A percentile compares a stretch with the other conserved stretches of the same genome.
Conservation (phyloP, 2,329 filamentous ascomycete species). For the Metarhizium humberi region DNA sequence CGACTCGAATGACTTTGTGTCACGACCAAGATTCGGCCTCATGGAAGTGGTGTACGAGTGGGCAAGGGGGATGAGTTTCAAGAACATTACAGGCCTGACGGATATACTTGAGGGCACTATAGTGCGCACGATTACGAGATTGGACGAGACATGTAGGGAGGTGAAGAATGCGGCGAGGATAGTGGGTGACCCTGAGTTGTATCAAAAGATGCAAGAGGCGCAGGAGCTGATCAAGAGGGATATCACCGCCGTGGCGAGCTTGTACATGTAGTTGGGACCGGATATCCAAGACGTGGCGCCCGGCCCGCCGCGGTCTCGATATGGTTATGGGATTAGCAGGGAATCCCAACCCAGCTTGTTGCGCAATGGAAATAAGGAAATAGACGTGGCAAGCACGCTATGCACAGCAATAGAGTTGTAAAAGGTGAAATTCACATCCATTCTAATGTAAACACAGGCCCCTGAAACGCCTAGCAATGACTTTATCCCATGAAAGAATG, state of each 20-base stretch:
- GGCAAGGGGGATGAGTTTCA: slow-evolving; percentile 96
- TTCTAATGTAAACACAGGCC: not conserved
- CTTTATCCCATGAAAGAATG: not conserved
- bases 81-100: slow-evolving; percentile 90
- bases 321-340: not conserved
- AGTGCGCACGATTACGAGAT: slow-evolving; percentile 82
- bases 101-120: slow-evolving; percentile 97
- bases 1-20: slow-evolving; percentile 87
- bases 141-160: slow-evolving; percentile 94
- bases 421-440: not conserved
- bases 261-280: slow-evolving; percentile 60
- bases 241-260: slow-evolving; percentile 78
- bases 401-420: not conserved
- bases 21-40: slow-evolving; percentile 78
- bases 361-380: not conserved
- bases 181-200: slow-evolving; percentile 86
- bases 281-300: not conserved
- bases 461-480: slow-evolving; percentile 9
- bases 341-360: too few species aligned
- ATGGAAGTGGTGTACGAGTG: slow-evolving; percentile 98
- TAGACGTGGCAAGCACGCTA: not conserved
- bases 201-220: slow-evolving; percentile 92
- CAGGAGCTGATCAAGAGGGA: slow-evolving; percentile 98
- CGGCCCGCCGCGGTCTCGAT: too few species aligned
- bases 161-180: slow-evolving; percentile 95